These are phyloP conservation scores for Delphinella strobiligena DNA, from an alignment of 2,329 filamentous ascomycete genomes.

Conservation along the genomic window DNA sequence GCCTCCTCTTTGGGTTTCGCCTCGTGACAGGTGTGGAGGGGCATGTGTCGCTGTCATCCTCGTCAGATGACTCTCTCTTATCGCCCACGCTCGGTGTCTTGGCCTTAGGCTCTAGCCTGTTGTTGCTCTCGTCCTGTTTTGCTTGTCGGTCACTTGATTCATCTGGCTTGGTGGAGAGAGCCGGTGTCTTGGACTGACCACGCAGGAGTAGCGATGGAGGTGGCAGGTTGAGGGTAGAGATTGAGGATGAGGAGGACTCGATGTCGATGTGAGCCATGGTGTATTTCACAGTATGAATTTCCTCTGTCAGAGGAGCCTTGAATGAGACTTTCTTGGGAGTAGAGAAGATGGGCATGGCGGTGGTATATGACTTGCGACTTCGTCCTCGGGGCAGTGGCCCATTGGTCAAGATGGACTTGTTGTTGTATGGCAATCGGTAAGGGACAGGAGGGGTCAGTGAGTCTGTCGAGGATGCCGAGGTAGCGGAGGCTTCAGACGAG, in stretches of 20 bases:
- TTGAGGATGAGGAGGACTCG: conserved; percentile 25
- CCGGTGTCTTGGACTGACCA: not conserved
- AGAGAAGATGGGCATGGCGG: conserved; percentile 36
- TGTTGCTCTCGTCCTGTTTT: conserved; percentile 4
- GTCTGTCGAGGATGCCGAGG: conserved; percentile 20
- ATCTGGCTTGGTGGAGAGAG: conserved; percentile 1
- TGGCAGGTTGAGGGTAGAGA: conserved; percentile 16
- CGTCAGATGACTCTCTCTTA: conserved; percentile 36
- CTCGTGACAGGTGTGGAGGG: conserved; percentile 42
- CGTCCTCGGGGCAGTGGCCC: conserved; percentile 25
- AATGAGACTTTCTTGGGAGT: conserved; percentile 47
- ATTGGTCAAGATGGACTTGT: conserved; percentile 34
- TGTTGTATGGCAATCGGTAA: conserved; percentile 34
- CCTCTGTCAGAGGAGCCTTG: conserved; percentile 43
- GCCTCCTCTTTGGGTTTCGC: conserved; percentile 39
- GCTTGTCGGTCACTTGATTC: conserved; percentile 1
- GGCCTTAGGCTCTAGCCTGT: conserved; percentile 5
- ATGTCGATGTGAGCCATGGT: conserved; percentile 45
- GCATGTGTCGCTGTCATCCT: conserved; percentile 32
- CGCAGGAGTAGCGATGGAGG: conserved; percentile 4
- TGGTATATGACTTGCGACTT: conserved; percentile 28
- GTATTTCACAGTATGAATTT: conserved; percentile 45
- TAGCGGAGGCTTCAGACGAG: conserved; percentile 25
- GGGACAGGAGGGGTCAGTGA: conserved; percentile 26
- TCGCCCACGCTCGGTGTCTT: conserved; percentile 21